A percentile compares a stretch with the other conserved stretches of the same genome.
phyloP scores from a whole-genome alignment of 768 basidiomycete species.

The Leccinum truebloodii region DNA sequence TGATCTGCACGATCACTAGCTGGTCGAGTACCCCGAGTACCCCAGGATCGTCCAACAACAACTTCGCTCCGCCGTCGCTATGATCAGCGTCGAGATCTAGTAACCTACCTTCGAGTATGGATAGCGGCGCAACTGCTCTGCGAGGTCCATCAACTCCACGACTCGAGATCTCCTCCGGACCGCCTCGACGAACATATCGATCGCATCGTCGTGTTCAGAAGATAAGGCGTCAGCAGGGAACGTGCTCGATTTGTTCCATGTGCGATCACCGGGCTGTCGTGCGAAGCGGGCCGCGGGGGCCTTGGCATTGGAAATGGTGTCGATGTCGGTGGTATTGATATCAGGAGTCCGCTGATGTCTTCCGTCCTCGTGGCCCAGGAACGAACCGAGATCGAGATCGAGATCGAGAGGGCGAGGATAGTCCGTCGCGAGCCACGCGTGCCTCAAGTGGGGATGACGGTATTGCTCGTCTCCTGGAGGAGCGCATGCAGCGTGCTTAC shows the following conservation, averaged over 20 bases:
- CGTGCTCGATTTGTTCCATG: conserved; percentile 43
- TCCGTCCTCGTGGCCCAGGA: neutral
- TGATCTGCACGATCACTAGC: conserved; percentile 48
- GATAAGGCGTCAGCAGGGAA: conserved; percentile 40
- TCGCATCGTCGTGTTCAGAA: conserved; percentile 44
- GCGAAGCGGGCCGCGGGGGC: too few relatives aligned
- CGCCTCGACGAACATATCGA: conserved; percentile 42
- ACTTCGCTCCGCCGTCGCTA: too few relatives aligned
- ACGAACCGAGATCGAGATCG: neutral
- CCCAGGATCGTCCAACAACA: conserved; percentile 48
- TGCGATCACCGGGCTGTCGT: too few relatives aligned
- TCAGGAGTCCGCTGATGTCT: too few relatives aligned
- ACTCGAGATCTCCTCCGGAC: conserved; percentile 38
- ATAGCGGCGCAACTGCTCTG: conserved; percentile 36
- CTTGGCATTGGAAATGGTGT: too few relatives aligned
- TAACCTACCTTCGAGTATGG: conserved; percentile 14
- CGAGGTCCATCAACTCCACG: conserved; percentile 47
- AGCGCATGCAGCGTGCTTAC: conserved; percentile 42
- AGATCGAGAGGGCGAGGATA: conserved; percentile 36
- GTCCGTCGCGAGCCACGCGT: conserved; percentile 60
- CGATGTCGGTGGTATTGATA: too few relatives aligned
- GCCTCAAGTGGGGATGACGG: conserved; percentile 27
- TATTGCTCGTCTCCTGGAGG: conserved; percentile 33
- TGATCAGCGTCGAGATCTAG: conserved; percentile 21
- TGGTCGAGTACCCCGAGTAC: conserved; percentile 58